A percentile compares a stretch with the other conserved stretches of the same genome.
phyloP scores from a whole-genome alignment of 169 alveolate species.

The Plasmodium cynomolgi region DNA sequence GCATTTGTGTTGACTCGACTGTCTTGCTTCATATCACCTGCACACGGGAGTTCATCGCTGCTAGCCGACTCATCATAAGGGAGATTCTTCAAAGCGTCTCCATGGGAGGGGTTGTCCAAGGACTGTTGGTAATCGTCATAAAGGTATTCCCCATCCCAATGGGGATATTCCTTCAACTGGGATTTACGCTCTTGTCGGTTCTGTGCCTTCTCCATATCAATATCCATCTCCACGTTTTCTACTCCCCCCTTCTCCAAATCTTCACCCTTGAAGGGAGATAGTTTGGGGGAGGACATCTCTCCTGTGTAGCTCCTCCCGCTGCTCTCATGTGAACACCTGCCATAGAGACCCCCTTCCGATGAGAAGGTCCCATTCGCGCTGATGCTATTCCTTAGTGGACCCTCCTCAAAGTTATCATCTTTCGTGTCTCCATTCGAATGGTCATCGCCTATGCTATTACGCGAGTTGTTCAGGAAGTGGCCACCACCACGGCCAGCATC shows the following conservation, averaged over 20 bases:
- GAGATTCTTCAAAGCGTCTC: background rate
- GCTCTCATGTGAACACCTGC: background rate
- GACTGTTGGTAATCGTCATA: conserved; percentile 9
- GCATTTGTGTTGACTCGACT: conserved; percentile 15
- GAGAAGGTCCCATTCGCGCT: background rate
- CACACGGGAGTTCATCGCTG: background rate
- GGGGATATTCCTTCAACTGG: background rate
- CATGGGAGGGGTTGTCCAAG: background rate
- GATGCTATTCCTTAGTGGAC: background rate
- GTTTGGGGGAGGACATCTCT: background rate
- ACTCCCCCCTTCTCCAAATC: background rate
- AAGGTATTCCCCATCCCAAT: background rate
- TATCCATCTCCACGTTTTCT: too few relatives aligned
- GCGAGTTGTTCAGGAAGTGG: background rate
- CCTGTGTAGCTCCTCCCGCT: background rate
- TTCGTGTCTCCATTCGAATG: background rate
- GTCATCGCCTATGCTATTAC: background rate
- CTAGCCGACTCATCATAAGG: background rate
- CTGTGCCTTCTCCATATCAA: background rate
- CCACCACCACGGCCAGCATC: background rate
- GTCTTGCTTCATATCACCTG: background rate
- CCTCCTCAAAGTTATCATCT: background rate
- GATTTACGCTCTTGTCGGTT: background rate
- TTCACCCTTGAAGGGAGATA: background rate
- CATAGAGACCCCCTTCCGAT: background rate